Conservation (phyloP, 164 flowering plant genomes). For the Piper betle region DNA sequence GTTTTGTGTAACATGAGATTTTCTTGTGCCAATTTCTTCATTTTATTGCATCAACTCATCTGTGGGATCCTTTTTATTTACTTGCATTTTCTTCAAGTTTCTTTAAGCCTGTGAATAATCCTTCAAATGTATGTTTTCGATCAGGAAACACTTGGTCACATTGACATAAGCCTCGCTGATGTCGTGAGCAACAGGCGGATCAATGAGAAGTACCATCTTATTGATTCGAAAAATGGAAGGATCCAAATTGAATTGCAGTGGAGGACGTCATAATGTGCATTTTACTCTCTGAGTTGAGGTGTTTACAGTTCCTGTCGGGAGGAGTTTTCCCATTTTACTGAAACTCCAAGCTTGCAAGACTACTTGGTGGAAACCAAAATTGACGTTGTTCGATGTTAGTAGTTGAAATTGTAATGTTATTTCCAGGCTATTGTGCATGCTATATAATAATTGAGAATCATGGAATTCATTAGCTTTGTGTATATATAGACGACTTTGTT, state of each 20-base stretch:
- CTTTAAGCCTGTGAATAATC: no score
- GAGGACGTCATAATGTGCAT: constrained; percentile 40
- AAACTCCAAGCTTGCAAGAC: background rate
- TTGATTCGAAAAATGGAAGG: constrained; percentile 81
- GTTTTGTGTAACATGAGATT: background rate
- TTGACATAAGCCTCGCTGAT: constrained; percentile 58
- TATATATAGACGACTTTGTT: background rate
- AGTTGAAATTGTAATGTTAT: constrained; percentile 3
- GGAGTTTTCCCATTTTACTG: background rate
- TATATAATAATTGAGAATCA: background rate
- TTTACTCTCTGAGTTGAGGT: background rate
- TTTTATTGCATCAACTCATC: background rate
- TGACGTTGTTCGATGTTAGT: background rate
- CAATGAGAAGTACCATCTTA: constrained; percentile 80
- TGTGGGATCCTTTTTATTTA: no score
- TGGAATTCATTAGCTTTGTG: background rate
- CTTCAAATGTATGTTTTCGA: background rate
- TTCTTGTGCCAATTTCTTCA: background rate
- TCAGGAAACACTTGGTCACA: constrained; percentile 76
- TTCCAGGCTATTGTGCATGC: background rate
- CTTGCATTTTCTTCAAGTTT: no score
- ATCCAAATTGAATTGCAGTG: constrained; percentile 86
- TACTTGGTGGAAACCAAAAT: background rate
- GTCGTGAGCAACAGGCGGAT: constrained; percentile 70
- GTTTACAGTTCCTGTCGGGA: background rate